Conservation (phyloP, 495 filamentous ascomycete species). For the Aspergillus cristatus region DNA sequence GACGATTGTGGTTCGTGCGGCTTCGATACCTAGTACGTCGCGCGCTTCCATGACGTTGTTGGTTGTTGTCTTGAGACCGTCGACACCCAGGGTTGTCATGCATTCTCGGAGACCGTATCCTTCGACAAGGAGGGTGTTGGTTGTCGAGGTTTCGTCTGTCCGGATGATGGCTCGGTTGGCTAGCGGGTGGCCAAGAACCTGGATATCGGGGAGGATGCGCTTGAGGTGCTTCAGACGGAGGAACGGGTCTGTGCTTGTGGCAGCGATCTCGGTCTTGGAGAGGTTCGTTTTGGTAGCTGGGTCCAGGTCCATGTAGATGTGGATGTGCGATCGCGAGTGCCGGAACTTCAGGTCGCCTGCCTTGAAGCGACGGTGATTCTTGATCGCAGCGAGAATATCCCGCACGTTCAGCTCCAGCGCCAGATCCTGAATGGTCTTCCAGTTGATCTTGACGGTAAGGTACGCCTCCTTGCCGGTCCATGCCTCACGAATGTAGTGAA, state of each 20-base stretch:
- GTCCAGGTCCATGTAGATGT: conserved; percentile 47
- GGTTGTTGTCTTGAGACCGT: conserved; percentile 59
- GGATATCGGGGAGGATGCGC: conserved; percentile 66
- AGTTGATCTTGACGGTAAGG: conserved; percentile 68
- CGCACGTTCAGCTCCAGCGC: conserved; percentile 62
- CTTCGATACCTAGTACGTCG: conserved; percentile 95
- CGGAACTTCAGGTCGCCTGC: conserved; percentile 43
- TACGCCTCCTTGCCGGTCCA: conserved; percentile 69
- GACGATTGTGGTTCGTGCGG: conserved; percentile 76
- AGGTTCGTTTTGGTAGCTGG: conserved; percentile 43
- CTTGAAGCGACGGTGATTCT: conserved; percentile 70
- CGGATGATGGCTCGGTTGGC: conserved; percentile 85
- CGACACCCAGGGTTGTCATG: conserved; percentile 85
- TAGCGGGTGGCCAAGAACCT: conserved; percentile 79
- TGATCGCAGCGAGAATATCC: conserved; percentile 65
- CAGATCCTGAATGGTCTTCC: conserved; percentile 63
- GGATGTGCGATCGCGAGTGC: conserved; percentile 43
- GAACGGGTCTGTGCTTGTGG: conserved; percentile 58
- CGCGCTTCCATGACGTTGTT: conserved; percentile 89
- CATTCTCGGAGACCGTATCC: conserved; percentile 83
- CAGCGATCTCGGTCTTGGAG: conserved; percentile 46
- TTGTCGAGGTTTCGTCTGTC: conserved; percentile 50
- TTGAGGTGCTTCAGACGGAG: conserved; percentile 76
- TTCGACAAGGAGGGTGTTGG: conserved; percentile 74
- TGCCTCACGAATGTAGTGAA: conserved; percentile 68